Base-by-base conservation (phyloP, 257 asterid species). In the Solanum chiquidenum region DNA sequence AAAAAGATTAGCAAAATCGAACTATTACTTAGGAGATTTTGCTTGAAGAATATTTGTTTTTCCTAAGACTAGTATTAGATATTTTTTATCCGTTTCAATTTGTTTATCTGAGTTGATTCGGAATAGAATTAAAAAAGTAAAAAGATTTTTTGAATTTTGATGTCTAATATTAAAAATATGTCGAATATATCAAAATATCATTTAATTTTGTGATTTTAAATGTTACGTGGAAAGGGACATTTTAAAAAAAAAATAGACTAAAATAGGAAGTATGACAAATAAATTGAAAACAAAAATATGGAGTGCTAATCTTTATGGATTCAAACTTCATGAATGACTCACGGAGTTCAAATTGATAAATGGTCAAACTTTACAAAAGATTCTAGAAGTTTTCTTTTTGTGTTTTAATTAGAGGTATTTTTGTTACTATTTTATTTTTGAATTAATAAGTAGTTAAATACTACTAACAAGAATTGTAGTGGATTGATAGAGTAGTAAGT, bases 211-310 rank as follows among this genome's bases (percentile, higher is more conserved):
- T 21, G 1, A 7, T 58, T 7, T 58, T 58, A 7, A 7, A 58
- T 58, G 27, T 58, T 2, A 7, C 0, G 5, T 58, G 12, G 0
- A 55, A 55, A 55, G 10, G 7, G 5, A 55, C 10, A 6, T 55
- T 52, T 52, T 52, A 16, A 13, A 13, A 1, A 46, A 38, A 42
- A 44, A 46, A 55, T 55, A 1, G 0, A 16, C 3, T 55, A 55
- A 18, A 21, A 58, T 7, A 5, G 20, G 1, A 58, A 58, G 0
- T 55, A 58, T 1, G 12, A 58, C 66, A 20, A 58, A 58, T 8
- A 3, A 7, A 58, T 58, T 7, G 5, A 58, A 21, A 58, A 5
- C 2, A 0, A 21, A 0, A 7, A 58, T 7, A 0, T 0, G 0
- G 2, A 58, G 2, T 58, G 12, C 0, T 20, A 20, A 20, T 20